Evolutionary conservation across 306 rosid species (phyloP).

Genomic region (Leucaena leucocephala): DNA sequence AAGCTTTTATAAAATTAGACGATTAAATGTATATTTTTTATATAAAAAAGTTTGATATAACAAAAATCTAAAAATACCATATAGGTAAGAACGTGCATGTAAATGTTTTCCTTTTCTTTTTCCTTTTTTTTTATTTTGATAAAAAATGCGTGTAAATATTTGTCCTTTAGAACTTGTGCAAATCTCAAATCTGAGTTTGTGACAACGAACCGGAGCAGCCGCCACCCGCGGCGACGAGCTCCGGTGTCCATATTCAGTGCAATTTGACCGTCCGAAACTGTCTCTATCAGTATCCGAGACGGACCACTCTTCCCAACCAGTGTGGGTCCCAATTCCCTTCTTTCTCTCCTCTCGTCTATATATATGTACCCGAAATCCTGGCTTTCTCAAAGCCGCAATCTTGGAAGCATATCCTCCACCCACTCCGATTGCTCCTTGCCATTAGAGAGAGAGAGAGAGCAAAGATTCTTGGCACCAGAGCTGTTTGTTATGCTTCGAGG

Average conservation of each 20-base stretch:
- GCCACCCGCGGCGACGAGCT: not conserved
- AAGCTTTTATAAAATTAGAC: too few relatives aligned
- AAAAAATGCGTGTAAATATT: not conserved
- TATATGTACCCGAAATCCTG: not conserved
- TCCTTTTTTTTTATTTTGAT: too few relatives aligned
- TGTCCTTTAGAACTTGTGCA: not conserved
- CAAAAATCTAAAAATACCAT: too few relatives aligned
- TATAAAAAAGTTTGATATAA: too few relatives aligned
- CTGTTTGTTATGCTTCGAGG: not conserved
- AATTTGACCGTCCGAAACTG: not conserved
- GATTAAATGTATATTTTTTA: too few relatives aligned
- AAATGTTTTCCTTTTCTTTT: too few relatives aligned
- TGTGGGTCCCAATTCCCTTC: not conserved
- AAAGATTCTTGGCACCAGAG: not conserved
- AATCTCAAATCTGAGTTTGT: not conserved
- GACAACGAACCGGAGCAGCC: not conserved
- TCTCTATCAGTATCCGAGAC: not conserved
- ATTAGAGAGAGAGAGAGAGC: not conserved
- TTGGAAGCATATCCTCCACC: slow-evolving; percentile 16
- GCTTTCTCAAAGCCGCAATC: not conserved
- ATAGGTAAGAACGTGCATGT: too few relatives aligned
- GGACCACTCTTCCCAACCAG: not conserved
- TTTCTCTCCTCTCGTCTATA: not conserved
- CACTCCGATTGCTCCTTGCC: slow-evolving; percentile 29
- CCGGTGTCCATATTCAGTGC: not conserved